Evolutionary conservation across 805 yeast species (phyloP), one percentile per base, ranked within the genome.

Genomic region (Metschnikowia matae): DNA sequence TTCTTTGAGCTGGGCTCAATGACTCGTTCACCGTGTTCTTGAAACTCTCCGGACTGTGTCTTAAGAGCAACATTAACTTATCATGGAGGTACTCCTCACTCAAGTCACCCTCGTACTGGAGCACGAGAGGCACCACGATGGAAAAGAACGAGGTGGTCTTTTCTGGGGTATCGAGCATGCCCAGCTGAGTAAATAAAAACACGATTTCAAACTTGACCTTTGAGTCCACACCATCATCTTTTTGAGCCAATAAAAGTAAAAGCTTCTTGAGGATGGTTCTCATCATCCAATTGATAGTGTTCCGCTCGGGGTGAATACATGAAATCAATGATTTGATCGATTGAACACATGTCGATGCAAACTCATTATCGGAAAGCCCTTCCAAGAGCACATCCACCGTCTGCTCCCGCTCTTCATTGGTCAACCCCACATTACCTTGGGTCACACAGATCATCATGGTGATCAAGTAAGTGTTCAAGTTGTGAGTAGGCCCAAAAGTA

Each of bases 291-390:
- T 69, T 65, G 6, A 76, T 68, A 4, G 72, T 63, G 3, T 58
- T 54, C 2, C 60, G 50, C 0, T 57, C 55, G 6, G 60, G 63
- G 3, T 63, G 49, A 34, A 68, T 49, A 35, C 70, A 61, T 38
- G 70, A 71, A 7, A 85, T 70, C 40, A 88, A 67, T 0, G 84
- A 73, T 57, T 77, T 84, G 46, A 85, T 70, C 14, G 94, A 84
- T 54, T 84, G 90, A 11, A 71, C 52, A 11, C 69, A 69, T 31
- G 68, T 63, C 6, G 67, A 40, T 2, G 63, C 64, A n/a, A 65
- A 48, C 1, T 62, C 66, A 0, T 47, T 45, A 6, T 55, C 54
- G 3, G 56, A 48, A 8, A 69, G 39, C 45, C 70, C 58, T 4
- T 54, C 52, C 2, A 71, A 32, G 34, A 74, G 61, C 3, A 62